phyloP scores from a whole-genome alignment of 768 basidiomycete genomes.

The Mycena indigotica region DNA sequence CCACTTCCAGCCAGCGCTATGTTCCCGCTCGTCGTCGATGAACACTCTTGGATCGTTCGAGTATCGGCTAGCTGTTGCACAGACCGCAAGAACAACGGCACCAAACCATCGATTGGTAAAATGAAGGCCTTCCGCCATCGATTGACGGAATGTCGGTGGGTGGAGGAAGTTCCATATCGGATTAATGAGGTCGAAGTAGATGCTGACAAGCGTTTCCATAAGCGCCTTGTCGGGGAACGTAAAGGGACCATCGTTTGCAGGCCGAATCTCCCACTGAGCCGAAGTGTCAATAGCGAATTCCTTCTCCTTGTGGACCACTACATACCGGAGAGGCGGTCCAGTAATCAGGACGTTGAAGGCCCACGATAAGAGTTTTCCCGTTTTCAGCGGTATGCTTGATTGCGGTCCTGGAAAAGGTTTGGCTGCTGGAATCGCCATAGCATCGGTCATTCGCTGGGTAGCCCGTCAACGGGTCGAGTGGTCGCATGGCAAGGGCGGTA shows the following conservation, averaged over 20 bases:
- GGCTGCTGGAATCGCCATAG: slow-evolving; percentile 10
- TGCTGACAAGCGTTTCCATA: slow-evolving; percentile 47
- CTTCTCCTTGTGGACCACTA: no score
- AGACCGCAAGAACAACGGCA: slow-evolving; percentile 61
- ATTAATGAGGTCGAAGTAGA: slow-evolving; percentile 63
- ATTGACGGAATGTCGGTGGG: slow-evolving; percentile 59
- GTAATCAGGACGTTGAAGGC: slow-evolving; percentile 18
- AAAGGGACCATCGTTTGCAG: slow-evolving; percentile 26
- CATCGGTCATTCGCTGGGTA: not conserved
- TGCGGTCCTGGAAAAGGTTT: slow-evolving; percentile 3
- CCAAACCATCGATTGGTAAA: slow-evolving; percentile 53
- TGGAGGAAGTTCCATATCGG: slow-evolving; percentile 62
- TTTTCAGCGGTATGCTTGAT: slow-evolving; percentile 2
- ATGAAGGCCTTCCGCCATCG: slow-evolving; percentile 50
- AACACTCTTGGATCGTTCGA: slow-evolving; percentile 49
- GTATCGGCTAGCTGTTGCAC: slow-evolving; percentile 63
- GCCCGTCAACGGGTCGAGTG: not conserved
- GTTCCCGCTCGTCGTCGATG: slow-evolving; percentile 35
- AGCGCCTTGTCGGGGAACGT: slow-evolving; percentile 54
- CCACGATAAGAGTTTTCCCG: not conserved
- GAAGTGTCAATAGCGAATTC: not conserved
- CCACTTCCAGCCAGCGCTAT: slow-evolving; percentile 62
- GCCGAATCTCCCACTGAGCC: slow-evolving; percentile 39
- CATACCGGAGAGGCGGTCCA: slow-evolving; percentile 15
- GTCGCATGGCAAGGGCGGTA: not conserved